Base-by-base conservation (phyloP, 495 filamentous ascomycete genomes). In the Glonium stellatum region DNA sequence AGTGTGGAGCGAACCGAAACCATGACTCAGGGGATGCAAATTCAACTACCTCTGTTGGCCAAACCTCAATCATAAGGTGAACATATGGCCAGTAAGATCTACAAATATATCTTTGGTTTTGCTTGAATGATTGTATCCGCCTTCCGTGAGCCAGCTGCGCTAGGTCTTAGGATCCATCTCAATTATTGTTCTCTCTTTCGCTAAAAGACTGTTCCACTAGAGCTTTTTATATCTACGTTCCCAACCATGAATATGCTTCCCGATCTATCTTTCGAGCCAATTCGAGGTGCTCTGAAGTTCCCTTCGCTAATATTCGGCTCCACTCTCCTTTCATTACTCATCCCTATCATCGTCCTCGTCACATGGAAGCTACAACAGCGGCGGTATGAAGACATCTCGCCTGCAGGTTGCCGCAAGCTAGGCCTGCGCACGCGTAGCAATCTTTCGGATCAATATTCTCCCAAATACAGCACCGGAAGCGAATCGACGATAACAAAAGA, bases 391-490 rank as follows among this genome's bases (percentile, higher is more conserved):
- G 23, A 47, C 21, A 31, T 55, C n/a, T 59, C 65, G n/a, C 65
- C 65, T 8, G 23, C 59, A 22, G 62, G 65, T 12, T 68, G 65
- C 42, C 58, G 59, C 9, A 61, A 54, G 37, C 10, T 68, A 23
- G 65, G 65, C 22, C 61, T 61, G 2, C 35, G 41, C 31, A 61
- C 58, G 8, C 48, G 22, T 0, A 59, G 50, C 50, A 68, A 68
- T 36, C 56, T 68, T 23, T 49, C 62, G 1, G 65, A 68, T 35
- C 65, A 68, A 37, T 62, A 62, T 23, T 37, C 50, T 15, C 37
- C 51, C 12, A 63, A 52, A 21, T 64, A 66, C 55, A 54, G 48
- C 48, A 25, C 57, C 47, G 60, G 60, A 18, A 53, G 39, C 4
- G 52, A 62, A 0, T 41, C 53, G 19, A 31, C 49, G 5, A 48